A percentile compares a stretch with the other conserved stretches of the same genome.
Conservation (phyloP, 177 flowering plant genomes). For the Telopea speciosissima region DNA sequence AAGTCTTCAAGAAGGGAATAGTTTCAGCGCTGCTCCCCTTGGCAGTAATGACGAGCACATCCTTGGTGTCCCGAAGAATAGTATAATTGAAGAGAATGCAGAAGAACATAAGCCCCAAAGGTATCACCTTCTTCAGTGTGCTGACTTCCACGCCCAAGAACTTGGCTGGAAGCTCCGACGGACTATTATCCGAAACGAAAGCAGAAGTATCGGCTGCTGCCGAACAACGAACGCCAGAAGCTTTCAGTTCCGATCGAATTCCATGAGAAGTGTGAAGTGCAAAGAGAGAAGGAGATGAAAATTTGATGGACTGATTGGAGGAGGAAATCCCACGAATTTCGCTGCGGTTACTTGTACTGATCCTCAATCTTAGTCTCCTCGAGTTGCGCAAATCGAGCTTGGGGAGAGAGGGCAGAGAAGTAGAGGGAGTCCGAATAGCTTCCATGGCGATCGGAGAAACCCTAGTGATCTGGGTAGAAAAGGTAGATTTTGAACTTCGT, state of each 20-base stretch:
- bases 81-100: conserved; percentile 28
- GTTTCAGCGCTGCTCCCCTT: conserved; percentile 27
- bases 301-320: neutral
- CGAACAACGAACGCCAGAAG: conserved; percentile 1
- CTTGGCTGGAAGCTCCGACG: conserved; percentile 1
- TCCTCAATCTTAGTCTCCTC: neutral
- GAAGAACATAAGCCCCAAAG: conserved; percentile 24
- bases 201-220: conserved; percentile 1
- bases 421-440: conserved; percentile 11
- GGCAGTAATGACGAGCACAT: conserved; percentile 24
- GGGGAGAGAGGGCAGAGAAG: conserved; percentile 12
- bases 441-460: conserved; percentile 12
- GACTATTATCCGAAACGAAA: neutral
- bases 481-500: too few species aligned
- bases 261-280: neutral
- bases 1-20: conserved; percentile 26
- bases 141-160: conserved; percentile 17
- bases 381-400: conserved; percentile 9
- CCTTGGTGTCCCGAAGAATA: conserved; percentile 25
- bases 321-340: conserved; percentile 5
- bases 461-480: neutral
- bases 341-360: conserved; percentile 12
- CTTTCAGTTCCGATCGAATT: neutral
- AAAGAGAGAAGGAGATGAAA: neutral
- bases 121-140: conserved; percentile 20